These are phyloP conservation scores for Hericium coralloides DNA, from an alignment of 768 basidiomycete species.

Conservation along the genomic window DNA sequence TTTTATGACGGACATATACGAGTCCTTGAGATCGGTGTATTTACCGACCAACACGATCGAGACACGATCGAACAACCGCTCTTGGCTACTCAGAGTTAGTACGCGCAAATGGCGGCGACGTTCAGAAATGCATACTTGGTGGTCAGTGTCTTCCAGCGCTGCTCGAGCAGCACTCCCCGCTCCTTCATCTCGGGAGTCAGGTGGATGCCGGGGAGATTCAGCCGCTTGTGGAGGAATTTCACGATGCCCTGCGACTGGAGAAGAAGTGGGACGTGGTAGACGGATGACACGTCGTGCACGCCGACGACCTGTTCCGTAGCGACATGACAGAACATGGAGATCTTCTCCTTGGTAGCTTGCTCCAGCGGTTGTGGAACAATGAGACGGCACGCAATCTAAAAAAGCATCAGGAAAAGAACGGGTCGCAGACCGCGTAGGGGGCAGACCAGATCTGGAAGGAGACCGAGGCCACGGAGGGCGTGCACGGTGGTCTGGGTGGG, in stretches of 20 bases:
- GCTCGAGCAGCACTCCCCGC: constrained; percentile 56
- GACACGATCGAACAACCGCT: constrained; percentile 83
- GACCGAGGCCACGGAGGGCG: constrained; percentile 83
- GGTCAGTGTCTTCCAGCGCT: constrained; percentile 79
- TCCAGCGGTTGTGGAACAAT: constrained; percentile 75
- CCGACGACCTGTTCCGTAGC: constrained; percentile 83
- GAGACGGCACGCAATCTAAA: constrained; percentile 87
- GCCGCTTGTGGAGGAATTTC: constrained; percentile 68
- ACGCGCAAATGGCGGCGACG: neutral
- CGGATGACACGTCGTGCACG: constrained; percentile 92
- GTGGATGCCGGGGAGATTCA: constrained; percentile 56
- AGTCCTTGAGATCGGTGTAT: constrained; percentile 94
- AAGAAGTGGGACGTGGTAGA: constrained; percentile 94
- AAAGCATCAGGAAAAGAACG: neutral
- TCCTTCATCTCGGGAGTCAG: constrained; percentile 48
- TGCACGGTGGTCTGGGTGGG: constrained; percentile 97
- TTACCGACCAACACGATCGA: constrained; percentile 92
- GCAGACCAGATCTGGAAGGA: constrained; percentile 85
- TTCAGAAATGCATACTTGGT: constrained; percentile 40
- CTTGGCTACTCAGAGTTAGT: constrained; percentile 51
- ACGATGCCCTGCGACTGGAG: constrained; percentile 91
- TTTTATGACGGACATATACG: constrained; percentile 98
- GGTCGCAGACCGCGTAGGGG: neutral
- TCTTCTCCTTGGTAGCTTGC: constrained; percentile 84
- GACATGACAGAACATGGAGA: constrained; percentile 99